A percentile compares a stretch with the other conserved stretches of the same genome.
These are phyloP conservation scores for Lentinus tigrinus DNA, from an alignment of 768 basidiomycete species.

Conservation along the genomic window DNA sequence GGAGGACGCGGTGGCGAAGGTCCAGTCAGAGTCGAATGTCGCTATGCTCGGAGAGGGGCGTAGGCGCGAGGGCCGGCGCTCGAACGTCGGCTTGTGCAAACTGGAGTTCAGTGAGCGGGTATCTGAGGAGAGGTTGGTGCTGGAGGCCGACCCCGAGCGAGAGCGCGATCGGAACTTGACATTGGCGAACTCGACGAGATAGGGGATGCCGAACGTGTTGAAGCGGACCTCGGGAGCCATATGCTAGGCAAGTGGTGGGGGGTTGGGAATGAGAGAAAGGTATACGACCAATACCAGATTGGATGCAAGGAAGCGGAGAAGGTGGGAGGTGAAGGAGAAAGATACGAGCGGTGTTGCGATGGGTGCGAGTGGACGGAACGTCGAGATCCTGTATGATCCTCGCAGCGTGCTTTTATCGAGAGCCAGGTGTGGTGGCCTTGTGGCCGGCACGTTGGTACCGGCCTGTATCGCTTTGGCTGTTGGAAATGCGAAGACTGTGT, in stretches of 20 bases:
- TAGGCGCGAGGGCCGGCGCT: slow-evolving; percentile 9
- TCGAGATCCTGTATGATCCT: not conserved
- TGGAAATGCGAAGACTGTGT: not conserved
- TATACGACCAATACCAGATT: slow-evolving; percentile 22
- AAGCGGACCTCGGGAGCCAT: slow-evolving; percentile 32
- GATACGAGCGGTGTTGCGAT: not conserved
- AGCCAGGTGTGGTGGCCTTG: slow-evolving; percentile 4
- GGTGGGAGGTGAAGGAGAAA: not conserved
- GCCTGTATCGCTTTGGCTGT: not conserved
- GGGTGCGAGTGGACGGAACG: not conserved
- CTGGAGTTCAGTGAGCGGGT: not conserved
- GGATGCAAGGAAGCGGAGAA: not conserved
- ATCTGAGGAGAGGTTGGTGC: not conserved
- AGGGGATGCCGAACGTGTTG: slow-evolving; percentile 34
- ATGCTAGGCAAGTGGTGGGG: not conserved
- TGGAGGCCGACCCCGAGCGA: slow-evolving; percentile 8
- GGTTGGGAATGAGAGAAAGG: not conserved
- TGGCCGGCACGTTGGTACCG: slow-evolving; percentile 7
- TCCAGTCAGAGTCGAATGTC: slow-evolving; percentile 11
- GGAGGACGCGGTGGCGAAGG: slow-evolving; percentile 18
- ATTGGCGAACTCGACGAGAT: slow-evolving; percentile 36
- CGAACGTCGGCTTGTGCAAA: not conserved
- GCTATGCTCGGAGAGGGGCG: slow-evolving; percentile 3
- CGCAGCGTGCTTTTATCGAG: not conserved
- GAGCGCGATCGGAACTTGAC: slow-evolving; percentile 28